Base-by-base conservation (phyloP, 2,329 filamentous ascomycete genomes). In the Botrytis porri region DNA sequence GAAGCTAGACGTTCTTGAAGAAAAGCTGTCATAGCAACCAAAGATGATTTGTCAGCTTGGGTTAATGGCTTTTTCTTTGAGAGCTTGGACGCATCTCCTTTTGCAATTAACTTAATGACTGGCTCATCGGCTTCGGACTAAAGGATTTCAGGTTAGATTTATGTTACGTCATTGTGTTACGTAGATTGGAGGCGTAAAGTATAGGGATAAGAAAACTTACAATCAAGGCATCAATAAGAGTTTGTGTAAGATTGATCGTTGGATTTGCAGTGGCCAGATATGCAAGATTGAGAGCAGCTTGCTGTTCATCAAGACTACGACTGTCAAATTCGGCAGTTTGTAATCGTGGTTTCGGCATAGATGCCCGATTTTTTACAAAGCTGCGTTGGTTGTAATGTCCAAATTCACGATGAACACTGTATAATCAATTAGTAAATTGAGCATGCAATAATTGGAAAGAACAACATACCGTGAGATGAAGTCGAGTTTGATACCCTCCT, bases 401-500 rank as follows among this genome's bases (percentile, higher is more conserved):
- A 54, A 54, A 72, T 60, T 75, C 71, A 29, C 60, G 71, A 37
- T 74, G 75, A 70, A 73, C 71, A 61, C 73, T 75, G 59, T 57
- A 63, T 4, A 37, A 54, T 37, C 4, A 45, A 60, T 73, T 29
- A 73, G 64, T 57, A 59, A 37, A 37, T 45, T 45, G 0, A 35
- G 22, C 9, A n/a, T 41, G 32, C 25, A 59, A 35, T 60, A 29
- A 22, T 32, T 37, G 18, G 61, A 16, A 18, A 18, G 20, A 16
- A 65, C 43, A 8, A 84, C 87, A 82, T 81, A 89, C 88, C 86
- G 85, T 74, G 88, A 77, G 57, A 97, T 89, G 81, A 97, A 94
- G 79, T 94, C 90, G 20, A 90, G 84, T 78, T 92, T 87, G 77
- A 94, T 85, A 51, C 90, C 89, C 78, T 85, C 85, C 74, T 89